These are phyloP conservation scores for Volvariella volvacea DNA, from an alignment of 1,284 basidiomycete species.

Conservation along the genomic window DNA sequence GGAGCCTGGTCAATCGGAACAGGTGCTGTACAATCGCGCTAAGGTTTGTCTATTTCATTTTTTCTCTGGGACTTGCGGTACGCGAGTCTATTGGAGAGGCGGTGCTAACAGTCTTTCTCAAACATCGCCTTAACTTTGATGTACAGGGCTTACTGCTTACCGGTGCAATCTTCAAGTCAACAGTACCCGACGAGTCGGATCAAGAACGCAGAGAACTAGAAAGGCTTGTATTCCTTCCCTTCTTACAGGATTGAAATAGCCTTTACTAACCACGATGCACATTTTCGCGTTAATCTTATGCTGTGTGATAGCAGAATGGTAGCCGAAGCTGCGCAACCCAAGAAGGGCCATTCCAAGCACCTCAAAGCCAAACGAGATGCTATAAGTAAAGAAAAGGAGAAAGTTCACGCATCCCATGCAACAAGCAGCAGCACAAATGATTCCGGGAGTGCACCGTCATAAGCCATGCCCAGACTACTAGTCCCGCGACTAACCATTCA, in stretches of 20 bases:
- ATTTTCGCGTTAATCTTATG: too few relatives aligned
- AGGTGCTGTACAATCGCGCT: constrained; percentile 71
- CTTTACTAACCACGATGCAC: too few relatives aligned
- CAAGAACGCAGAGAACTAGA: constrained; percentile 91
- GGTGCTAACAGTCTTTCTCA: constrained; percentile 4
- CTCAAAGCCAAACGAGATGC: constrained; percentile 34
- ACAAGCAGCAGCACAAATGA: too few relatives aligned
- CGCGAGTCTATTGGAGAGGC: too few relatives aligned
- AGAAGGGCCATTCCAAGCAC: constrained; percentile 36
- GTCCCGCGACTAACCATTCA: too few relatives aligned
- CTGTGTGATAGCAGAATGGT: constrained; percentile 64
- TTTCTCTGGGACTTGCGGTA: neutral
- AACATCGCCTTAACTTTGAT: too few relatives aligned
- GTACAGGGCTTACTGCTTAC: constrained; percentile 81
- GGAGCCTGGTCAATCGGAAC: constrained; percentile 67
- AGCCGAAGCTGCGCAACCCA: constrained; percentile 63
- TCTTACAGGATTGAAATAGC: too few relatives aligned
- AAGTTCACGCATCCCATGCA: too few relatives aligned
- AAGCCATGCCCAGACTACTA: too few relatives aligned
- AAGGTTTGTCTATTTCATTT: constrained; percentile 43
- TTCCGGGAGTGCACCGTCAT: too few relatives aligned
- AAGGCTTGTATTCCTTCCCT: constrained; percentile 48
- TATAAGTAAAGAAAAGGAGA: constrained; percentile 15
- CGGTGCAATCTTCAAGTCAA: constrained; percentile 82
- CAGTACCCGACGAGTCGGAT: constrained; percentile 82